Base-by-base conservation (phyloP, 1,139 yeast species). In the Eremothecium sinecaudum region DNA sequence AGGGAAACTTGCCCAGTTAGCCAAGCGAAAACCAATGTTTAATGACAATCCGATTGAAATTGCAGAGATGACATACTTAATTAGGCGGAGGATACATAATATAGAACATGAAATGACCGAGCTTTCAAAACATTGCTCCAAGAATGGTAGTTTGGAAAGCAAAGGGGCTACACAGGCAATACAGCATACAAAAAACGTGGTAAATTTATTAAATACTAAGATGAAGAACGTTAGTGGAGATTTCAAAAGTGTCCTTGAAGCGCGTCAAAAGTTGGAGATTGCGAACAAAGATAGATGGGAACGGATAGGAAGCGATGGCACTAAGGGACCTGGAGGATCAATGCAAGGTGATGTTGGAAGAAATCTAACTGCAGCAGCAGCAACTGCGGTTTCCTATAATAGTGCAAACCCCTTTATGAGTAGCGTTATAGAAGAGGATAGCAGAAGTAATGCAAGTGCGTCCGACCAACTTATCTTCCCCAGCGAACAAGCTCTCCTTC, bases 1-100 rank as follows among this genome's bases (percentile, higher is more conserved):
- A 40, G 75, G 81, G 32, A 79, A 86, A 47, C 66, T 90, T 33
- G 95, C 98, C 1, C 61, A 73, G 30, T 60, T 90, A 43, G 96
- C 98, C 7, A 83, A 80, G 56, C 67, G 87, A 47, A 87, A 86
- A 56, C 94, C 96, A n/a, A 62, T 90, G 51, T 83, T 90, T 50
- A 95, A 87, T 54, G 98, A 92, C 58, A 78, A 81, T 47, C 96
- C 98, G 1, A 78, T 82, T 19, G 98, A 90, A 55, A 83, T 92
- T 42, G 83, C 90, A 13, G 96, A 90, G 57, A 66, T 92, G 46
- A 86, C 98, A 1, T 83, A 80, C 53, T 81, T 90, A 32, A 86
- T 90, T 51, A 92, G 90, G 53, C 95, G 90, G 56, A 94, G 86
- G 55, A 83, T 92, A 28, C 80, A 87, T 55, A 73, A 78, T 46